Evolutionary conservation across 2,329 filamentous ascomycete species (phyloP).

Genomic region (Ceratocystis ficicola): DNA sequence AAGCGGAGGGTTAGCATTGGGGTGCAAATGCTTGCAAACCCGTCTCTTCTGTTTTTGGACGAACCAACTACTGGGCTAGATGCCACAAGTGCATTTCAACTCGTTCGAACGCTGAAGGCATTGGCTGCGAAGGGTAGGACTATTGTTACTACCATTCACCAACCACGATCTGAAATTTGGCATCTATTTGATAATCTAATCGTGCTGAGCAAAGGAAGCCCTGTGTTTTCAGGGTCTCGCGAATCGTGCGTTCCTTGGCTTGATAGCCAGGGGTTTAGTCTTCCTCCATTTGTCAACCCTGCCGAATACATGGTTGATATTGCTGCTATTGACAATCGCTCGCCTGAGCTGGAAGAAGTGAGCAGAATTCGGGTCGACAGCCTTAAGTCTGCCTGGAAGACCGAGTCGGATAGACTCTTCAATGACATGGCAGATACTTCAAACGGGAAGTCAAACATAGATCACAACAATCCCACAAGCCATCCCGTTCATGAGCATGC

Average conservation of each 20-base stretch:
- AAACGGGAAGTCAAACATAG: background rate
- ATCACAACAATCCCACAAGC: slow-evolving; percentile 21
- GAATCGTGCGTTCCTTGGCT: slow-evolving; percentile 53
- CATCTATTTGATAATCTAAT: slow-evolving; percentile 61
- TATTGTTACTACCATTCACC: slow-evolving; percentile 62
- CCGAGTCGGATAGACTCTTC: slow-evolving; percentile 25
- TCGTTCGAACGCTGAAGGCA: slow-evolving; percentile 56
- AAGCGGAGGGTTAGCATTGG: slow-evolving; percentile 66
- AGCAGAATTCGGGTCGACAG: slow-evolving; percentile 48
- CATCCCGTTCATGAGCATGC: slow-evolving; percentile 34
- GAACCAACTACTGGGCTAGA: slow-evolving; percentile 70
- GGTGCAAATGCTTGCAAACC: slow-evolving; percentile 67
- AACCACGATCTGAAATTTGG: slow-evolving; percentile 71
- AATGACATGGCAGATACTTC: slow-evolving; percentile 5
- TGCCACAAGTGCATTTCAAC: slow-evolving; percentile 62
- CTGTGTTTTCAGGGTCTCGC: slow-evolving; percentile 54
- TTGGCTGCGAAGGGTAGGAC: slow-evolving; percentile 58
- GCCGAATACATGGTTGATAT: slow-evolving; percentile 66
- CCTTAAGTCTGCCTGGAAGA: slow-evolving; percentile 49
- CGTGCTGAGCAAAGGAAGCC: slow-evolving; percentile 53
- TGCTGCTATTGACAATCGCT: slow-evolving; percentile 61
- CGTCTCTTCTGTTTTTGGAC: slow-evolving; percentile 64
- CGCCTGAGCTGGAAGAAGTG: slow-evolving; percentile 49
- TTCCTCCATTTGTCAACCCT: slow-evolving; percentile 64
- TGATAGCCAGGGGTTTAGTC: slow-evolving; percentile 42